These are phyloP conservation scores for Sugiyamaella americana DNA, from an alignment of 805 yeast species.

Conservation along the genomic window DNA sequence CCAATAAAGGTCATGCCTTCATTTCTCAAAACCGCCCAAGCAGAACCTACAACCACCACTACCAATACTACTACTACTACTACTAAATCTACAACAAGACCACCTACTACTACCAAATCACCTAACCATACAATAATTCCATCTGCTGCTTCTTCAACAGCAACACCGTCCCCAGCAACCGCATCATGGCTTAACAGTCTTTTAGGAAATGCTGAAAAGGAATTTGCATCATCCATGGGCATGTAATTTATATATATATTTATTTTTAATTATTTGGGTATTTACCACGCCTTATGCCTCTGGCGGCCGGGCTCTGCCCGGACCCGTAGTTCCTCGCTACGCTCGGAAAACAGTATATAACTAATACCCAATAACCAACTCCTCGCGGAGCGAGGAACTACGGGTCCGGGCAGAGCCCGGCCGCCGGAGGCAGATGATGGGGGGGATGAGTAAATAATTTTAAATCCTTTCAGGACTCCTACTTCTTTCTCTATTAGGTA, in stretches of 20 bases:
- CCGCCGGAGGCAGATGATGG: no score
- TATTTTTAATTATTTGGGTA: not conserved
- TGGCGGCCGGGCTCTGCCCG: no score
- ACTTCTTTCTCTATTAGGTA: no score
- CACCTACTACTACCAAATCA: not conserved
- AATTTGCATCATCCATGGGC: constrained; percentile 6
- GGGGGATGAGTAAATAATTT: no score
- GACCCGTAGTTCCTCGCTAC: no score
- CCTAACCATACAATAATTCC: not conserved
- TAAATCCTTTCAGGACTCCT: no score
- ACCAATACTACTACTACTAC: not conserved
- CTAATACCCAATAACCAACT: no score
- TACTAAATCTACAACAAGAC: not conserved
- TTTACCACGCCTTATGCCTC: no score
- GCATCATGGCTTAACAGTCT: constrained; percentile 4
- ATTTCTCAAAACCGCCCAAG: not conserved
- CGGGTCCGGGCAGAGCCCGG: no score
- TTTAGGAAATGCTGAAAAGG: constrained; percentile 7
- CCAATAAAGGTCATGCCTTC: not conserved
- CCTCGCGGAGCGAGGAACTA: no score
- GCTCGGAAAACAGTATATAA: no score
- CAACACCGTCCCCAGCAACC: not conserved
- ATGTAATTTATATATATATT: constrained; percentile 1
- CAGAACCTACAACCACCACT: not conserved
- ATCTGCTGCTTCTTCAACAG: no score